Evolutionary conservation across 441 rosid species (phyloP), one percentile per base, ranked within the genome.

Genomic region (Biscutella auriculata): DNA sequence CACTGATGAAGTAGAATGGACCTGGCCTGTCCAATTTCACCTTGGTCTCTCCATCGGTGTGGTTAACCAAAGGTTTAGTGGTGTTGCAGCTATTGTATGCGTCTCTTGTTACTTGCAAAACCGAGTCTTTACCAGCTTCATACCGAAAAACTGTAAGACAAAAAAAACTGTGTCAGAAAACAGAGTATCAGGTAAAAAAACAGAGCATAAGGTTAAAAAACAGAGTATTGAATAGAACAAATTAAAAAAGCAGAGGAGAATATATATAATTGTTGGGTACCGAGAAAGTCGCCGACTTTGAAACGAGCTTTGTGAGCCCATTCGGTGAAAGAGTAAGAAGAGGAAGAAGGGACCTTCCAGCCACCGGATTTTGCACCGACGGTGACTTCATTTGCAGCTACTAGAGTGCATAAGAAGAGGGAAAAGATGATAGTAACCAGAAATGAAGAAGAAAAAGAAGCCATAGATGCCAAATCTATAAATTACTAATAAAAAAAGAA

Each of bases 231-330:
- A 13, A 1, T 35, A 9, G 1, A 25, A 8, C 4, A 14, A 39
- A 12, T 9, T 9, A n/a, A 25, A 4, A 41, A 6, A 9, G 23
- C 26, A 30, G 1, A 5, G 32, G 10, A 9, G 27, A 43, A 46
- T n/a, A n/a, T n/a, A n/a, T n/a, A n/a, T n/a, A n/a, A n/a, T n/a
- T n/a, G 50, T 37, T 15, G 32, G 44, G 17, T 82, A 91, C 96
- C 83, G 0, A 92, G 85, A 49, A 79, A 60, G 68, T 88, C 92
- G 15, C 92, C 94, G 28, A 84, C 70, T 52, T 63, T 72, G 68
- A 92, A 92, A 9, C 97, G 95, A 51, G 82, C 26, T 4, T 60
- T 72, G 46, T 66, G 77, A 13, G 90, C 97, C 98, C 95, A 88
- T 37, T 57, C 63, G 27, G 79, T 88, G 62, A 88, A 87, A 25